Evolutionary conservation across 2,329 filamentous ascomycete species (phyloP).

Genomic region (Hypoxylon sp.): DNA sequence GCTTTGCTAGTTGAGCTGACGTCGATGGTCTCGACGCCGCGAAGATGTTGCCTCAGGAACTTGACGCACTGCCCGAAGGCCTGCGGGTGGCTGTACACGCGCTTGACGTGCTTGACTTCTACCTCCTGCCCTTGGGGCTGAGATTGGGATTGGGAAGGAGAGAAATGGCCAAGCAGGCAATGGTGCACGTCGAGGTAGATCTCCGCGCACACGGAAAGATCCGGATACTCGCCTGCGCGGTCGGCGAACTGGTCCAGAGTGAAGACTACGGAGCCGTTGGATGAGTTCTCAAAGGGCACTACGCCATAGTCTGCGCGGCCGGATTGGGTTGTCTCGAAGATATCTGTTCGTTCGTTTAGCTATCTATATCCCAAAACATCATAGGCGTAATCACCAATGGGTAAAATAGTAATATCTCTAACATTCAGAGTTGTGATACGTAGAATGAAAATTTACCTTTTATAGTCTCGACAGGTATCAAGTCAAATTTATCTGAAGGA

Average conservation of each 20-base stretch:
- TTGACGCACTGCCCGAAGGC: constrained; percentile 90
- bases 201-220: constrained; percentile 85
- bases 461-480: constrained; percentile 68
- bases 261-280: constrained; percentile 91
- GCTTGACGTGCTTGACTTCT: constrained; percentile 71
- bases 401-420: background rate
- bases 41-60: constrained; percentile 80
- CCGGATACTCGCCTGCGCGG: constrained; percentile 72
- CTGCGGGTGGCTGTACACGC: constrained; percentile 93
- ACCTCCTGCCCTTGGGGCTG: constrained; percentile 37
- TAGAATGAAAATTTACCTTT: constrained; percentile 53
- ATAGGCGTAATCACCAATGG: background rate
- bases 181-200: constrained; percentile 91
- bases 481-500: constrained; percentile 62
- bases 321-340: constrained; percentile 83
- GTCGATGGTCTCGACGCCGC: constrained; percentile 83
- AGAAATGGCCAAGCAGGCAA: constrained; percentile 77
- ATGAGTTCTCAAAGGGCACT: constrained; percentile 95
- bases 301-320: constrained; percentile 78
- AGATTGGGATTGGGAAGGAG: constrained; percentile 12
- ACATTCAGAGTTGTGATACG: background rate
- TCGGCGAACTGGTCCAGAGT: constrained; percentile 92
- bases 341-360: constrained; percentile 65
- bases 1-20: constrained; percentile 86
- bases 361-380: background rate